Percentiles rank a stretch among this genome's conserved stretches.
phyloP scores from a whole-genome alignment of 164 flowering plant genomes.

The Cinnamomum micranthum region DNA sequence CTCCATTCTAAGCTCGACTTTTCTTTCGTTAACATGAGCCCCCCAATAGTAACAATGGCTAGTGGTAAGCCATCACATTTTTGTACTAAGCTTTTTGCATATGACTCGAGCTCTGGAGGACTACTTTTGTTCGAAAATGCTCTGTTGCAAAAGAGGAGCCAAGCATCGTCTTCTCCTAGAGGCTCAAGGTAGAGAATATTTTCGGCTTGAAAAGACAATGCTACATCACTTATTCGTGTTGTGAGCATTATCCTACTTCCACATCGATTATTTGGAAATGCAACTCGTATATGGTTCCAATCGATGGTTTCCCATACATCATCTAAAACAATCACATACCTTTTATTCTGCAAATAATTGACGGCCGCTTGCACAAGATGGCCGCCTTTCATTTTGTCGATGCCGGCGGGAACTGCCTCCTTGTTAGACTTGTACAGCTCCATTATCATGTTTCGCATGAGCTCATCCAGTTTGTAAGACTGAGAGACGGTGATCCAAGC shows the following conservation, averaged over 20 bases:
- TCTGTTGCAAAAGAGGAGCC: slow-evolving; percentile 35
- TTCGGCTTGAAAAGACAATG: neutral
- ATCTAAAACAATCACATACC: slow-evolving; percentile 32
- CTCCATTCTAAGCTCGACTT: slow-evolving; percentile 31
- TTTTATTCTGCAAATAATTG: neutral
- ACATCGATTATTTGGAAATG: slow-evolving; percentile 19
- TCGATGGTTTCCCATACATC: slow-evolving; percentile 29
- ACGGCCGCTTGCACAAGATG: neutral
- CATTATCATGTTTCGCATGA: slow-evolving; percentile 2
- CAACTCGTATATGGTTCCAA: slow-evolving; percentile 23
- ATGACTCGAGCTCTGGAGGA: slow-evolving; percentile 19
- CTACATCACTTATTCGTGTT: slow-evolving; percentile 17
- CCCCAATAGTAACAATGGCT: slow-evolving; percentile 44
- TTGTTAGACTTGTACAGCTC: neutral
- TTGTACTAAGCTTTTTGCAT: slow-evolving; percentile 37
- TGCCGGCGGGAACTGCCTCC: neutral
- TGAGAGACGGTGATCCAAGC: slow-evolving; percentile 19
- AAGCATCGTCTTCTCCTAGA: slow-evolving; percentile 16
- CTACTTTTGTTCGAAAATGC: slow-evolving; percentile 37
- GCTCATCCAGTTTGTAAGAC: neutral
- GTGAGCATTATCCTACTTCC: slow-evolving; percentile 37
- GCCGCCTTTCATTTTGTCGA: neutral
- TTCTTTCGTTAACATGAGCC: slow-evolving; percentile 32
- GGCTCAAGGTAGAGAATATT: neutral
- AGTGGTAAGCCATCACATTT: slow-evolving; percentile 52